Evolutionary conservation across 75 land plant species (phyloP), one percentile per base, ranked within the genome.

Genomic region (Picea sitchensis): DNA sequence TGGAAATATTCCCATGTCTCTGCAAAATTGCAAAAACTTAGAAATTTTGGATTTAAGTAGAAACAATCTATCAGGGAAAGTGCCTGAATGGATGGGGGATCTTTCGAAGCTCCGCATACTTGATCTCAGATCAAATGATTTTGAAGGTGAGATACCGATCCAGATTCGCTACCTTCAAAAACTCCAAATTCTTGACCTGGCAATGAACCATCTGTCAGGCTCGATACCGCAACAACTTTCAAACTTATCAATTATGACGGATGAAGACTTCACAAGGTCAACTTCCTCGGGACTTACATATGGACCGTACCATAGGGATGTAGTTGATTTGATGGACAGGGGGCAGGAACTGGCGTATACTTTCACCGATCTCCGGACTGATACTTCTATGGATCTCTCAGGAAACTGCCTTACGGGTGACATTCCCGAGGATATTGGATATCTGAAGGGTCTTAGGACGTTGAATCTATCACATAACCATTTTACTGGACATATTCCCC

Each of bases 371-470:
- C 26, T 65, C 38, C 12, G 31, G 34, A 14, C 34, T 32, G 26
- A 31, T 3, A 65, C 69, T 31, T 65, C 17, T 30, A 65, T 65
- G 31, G 77, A 75, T 30, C 21, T 75, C 3, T 75, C 77, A 61
- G 59, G 7, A 41, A 78, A 78, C 61, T 36, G 61, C 7, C 68
- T 78, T 4, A 32, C 36, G 9, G 79, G 79, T n/a, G 61, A 61
- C 38, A 78, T 78, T 62, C 68, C 79, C 13, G 2, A 71, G 2
- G 65, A 63, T 4, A 60, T 78, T 59, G 47, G 68, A 14, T 15
- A 3, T 20, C 41, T 59, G 20, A 64, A 44, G 14, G 51, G 57
- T 6, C 79, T 78, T 1, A 32, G 23, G 8, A 61, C 13, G 0
- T 18, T 78, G 51, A 62, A 61, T 11, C 12, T 78, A 3, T 78